phyloP scores from a whole-genome alignment of 2,329 filamentous ascomycete genomes.

The Apiospora sp. region DNA sequence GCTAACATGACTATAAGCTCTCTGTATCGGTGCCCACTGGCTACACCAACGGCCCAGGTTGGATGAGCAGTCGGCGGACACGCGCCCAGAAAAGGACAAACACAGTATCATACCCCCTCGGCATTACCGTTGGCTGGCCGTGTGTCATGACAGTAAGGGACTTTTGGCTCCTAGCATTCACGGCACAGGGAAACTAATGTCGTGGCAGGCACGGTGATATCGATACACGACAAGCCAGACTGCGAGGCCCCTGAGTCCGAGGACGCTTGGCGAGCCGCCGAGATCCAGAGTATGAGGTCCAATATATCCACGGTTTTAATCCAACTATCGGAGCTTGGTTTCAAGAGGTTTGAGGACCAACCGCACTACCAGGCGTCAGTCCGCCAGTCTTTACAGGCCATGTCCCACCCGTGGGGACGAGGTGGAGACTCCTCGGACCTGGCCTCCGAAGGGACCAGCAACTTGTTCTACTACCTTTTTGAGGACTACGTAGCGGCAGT shows the following conservation, averaged over 20 bases:
- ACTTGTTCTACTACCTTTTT: slow-evolving; percentile 72
- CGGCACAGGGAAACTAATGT: slow-evolving; percentile 30
- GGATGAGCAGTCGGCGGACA: slow-evolving; percentile 32
- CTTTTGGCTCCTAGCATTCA: too few relatives aligned
- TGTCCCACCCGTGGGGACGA: slow-evolving; percentile 34
- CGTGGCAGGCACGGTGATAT: slow-evolving; percentile 68
- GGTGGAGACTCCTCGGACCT: slow-evolving; percentile 22
- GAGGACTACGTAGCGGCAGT: slow-evolving; percentile 71
- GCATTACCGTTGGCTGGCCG: slow-evolving; percentile 74
- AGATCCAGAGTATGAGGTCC: slow-evolving; percentile 46
- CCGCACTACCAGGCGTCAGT: slow-evolving; percentile 53
- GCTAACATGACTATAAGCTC: slow-evolving; percentile 51
- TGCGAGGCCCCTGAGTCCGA: slow-evolving; percentile 39
- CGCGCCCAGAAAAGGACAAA: slow-evolving; percentile 31
- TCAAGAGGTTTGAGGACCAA: slow-evolving; percentile 45
- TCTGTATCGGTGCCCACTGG: slow-evolving; percentile 77
- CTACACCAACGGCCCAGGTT: slow-evolving; percentile 51
- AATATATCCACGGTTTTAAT: slow-evolving; percentile 49
- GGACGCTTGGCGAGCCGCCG: slow-evolving; percentile 37
- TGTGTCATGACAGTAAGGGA: slow-evolving; percentile 68
- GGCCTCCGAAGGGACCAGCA: slow-evolving; percentile 60
- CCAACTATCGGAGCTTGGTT: slow-evolving; percentile 50
- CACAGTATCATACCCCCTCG: slow-evolving; percentile 48
- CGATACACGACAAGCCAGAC: slow-evolving; percentile 66
- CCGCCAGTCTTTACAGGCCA: slow-evolving; percentile 40